phyloP scores from a whole-genome alignment of 2,329 filamentous ascomycete species.

The Xylaria sp. region DNA sequence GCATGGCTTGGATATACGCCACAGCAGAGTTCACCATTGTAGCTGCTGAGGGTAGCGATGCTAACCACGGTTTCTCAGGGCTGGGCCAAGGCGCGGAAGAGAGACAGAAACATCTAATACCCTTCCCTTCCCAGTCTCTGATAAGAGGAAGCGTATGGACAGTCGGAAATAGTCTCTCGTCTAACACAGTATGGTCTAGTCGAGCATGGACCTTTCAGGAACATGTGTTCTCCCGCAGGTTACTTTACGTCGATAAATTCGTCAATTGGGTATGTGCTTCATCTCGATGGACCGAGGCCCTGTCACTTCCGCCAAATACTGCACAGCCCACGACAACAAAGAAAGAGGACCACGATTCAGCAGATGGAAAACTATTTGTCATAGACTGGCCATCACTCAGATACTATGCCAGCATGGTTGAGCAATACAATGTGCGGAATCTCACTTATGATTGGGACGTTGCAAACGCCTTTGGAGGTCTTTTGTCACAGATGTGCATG shows the following conservation, averaged over 20 bases:
- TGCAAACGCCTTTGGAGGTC: slow-evolving; percentile 17
- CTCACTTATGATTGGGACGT: slow-evolving; percentile 20
- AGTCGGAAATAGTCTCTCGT: slow-evolving; percentile 1
- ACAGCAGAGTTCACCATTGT: slow-evolving; percentile 24
- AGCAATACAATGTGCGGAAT: slow-evolving; percentile 17
- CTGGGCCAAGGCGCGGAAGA: slow-evolving; percentile 12
- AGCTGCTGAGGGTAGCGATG: slow-evolving; percentile 19
- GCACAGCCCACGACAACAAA: not conserved
- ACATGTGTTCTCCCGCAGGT: slow-evolving; percentile 22
- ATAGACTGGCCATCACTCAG: slow-evolving; percentile 23
- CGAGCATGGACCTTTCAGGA: slow-evolving; percentile 29
- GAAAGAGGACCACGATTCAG: not conserved
- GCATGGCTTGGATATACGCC: slow-evolving; percentile 19
- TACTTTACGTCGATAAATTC: slow-evolving; percentile 23
- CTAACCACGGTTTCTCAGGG: slow-evolving; percentile 19
- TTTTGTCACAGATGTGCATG: slow-evolving; percentile 23
- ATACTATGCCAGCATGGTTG: slow-evolving; percentile 20
- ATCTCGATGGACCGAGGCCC: slow-evolving; percentile 14
- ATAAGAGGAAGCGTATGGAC: slow-evolving; percentile 13
- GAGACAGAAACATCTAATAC: slow-evolving; percentile 17
- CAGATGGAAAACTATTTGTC: slow-evolving; percentile 9
- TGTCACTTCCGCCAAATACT: not conserved
- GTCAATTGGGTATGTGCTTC: slow-evolving; percentile 22
- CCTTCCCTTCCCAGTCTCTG: slow-evolving; percentile 15
- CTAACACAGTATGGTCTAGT: slow-evolving; percentile 19